Conservation (phyloP, 495 filamentous ascomycete genomes). For the Cercophora newfieldiana region DNA sequence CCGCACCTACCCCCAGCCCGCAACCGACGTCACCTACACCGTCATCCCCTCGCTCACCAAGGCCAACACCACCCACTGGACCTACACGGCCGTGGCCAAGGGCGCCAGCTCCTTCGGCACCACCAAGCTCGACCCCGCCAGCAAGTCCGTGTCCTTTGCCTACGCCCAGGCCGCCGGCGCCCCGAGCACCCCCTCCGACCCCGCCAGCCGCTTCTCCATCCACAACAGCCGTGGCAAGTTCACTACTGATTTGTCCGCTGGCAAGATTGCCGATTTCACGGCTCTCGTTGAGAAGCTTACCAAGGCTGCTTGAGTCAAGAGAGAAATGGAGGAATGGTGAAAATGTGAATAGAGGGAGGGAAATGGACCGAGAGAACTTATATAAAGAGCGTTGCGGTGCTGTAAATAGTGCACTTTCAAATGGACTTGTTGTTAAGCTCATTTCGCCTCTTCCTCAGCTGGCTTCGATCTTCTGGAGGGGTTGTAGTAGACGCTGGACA, state of each 20-base stretch:
- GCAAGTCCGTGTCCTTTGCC: conserved; percentile 39
- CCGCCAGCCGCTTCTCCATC: conserved; percentile 40
- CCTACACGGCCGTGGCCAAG: conserved; percentile 37
- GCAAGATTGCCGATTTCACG: conserved; percentile 41
- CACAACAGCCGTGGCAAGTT: conserved; percentile 42
- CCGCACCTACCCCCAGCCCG: conserved; percentile 30
- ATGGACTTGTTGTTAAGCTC: no score
- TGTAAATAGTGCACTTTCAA: no score
- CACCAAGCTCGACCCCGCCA: conserved; percentile 39
- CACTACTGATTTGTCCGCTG: conserved; percentile 36
- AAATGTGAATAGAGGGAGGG: neutral
- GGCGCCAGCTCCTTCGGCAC: conserved; percentile 38
- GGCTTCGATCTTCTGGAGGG: no score
- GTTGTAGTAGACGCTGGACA: no score
- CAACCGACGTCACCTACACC: conserved; percentile 30
- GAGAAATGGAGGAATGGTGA: no score
- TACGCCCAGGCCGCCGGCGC: conserved; percentile 38
- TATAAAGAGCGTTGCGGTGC: no score
- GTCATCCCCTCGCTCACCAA: conserved; percentile 25
- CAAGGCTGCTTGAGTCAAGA: conserved; percentile 14
- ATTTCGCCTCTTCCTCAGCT: no score
- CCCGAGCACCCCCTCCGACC: conserved; percentile 36
- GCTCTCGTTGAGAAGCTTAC: conserved; percentile 30
- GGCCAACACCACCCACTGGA: conserved; percentile 42
- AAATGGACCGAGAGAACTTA: no score